These are phyloP conservation scores for Heimioporus sp. DNA, from an alignment of 768 basidiomycete species.

Conservation along the genomic window DNA sequence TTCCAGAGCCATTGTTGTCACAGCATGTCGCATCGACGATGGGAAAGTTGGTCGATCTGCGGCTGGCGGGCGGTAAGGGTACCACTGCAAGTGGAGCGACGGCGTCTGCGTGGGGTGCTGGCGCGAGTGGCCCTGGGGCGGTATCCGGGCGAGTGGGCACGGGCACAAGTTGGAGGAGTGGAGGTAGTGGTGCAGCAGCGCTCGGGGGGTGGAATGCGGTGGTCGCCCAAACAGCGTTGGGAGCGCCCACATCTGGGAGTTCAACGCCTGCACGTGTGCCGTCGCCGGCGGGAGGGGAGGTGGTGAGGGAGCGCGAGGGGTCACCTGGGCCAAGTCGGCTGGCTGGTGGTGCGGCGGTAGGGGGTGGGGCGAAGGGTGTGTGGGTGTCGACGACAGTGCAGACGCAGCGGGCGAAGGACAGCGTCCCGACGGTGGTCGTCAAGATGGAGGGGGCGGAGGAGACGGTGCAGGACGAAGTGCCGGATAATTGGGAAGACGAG, in stretches of 20 bases:
- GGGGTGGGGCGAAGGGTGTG: conserved; percentile 2
- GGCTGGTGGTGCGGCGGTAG: not conserved
- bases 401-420: conserved; percentile 11
- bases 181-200: not conserved
- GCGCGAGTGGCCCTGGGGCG: not conserved
- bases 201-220: conserved; percentile 19
- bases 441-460: not conserved
- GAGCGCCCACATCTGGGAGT: not conserved
- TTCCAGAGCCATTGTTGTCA: conserved; percentile 73
- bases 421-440: not conserved
- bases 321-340: conserved; percentile 9
- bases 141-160: not conserved
- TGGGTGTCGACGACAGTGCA: conserved; percentile 24
- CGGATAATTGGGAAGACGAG: conserved; percentile 60
- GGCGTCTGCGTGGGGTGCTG: not conserved
- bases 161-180: not conserved
- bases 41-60: conserved; percentile 62
- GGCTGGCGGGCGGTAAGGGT: conserved; percentile 23
- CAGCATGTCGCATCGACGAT: conserved; percentile 38
- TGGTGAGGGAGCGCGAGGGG: conserved; percentile 1
- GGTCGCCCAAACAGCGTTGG: conserved; percentile 11
- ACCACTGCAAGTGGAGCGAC: not conserved
- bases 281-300: conserved; percentile 12
- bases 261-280: conserved; percentile 15
- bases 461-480: conserved; percentile 30